Conservation (phyloP, 345 rosid species). For the Linum usitatissimum region DNA sequence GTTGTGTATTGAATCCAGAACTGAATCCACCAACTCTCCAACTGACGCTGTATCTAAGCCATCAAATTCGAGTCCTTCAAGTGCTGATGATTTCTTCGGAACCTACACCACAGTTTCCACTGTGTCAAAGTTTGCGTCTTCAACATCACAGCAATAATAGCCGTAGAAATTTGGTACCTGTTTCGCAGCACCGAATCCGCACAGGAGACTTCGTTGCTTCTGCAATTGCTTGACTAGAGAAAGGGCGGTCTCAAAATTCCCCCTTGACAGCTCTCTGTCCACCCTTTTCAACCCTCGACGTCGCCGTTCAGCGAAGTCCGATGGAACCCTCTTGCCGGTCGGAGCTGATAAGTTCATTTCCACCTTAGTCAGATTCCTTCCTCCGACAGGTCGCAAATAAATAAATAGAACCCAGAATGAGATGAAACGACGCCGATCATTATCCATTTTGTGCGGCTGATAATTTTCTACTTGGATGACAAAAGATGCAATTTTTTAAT, state of each 20-base stretch:
- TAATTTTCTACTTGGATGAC: background rate
- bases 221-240: conserved; percentile 37
- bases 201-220: conserved; percentile 20
- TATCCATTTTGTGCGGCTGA: conserved; percentile 16
- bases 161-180: conserved; percentile 17
- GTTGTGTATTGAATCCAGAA: conserved; percentile 15
- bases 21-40: conserved; percentile 25
- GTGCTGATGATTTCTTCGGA: conserved; percentile 24
- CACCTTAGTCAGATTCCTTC: too few relatives aligned
- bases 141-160: too few relatives aligned
- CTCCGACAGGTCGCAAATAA: too few relatives aligned
- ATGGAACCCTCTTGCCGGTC: background rate
- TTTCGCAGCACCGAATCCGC: conserved; percentile 40
- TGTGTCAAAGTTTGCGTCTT: background rate
- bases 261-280: conserved; percentile 32
- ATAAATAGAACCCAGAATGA: too few relatives aligned
- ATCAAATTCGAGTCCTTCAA: conserved; percentile 24
- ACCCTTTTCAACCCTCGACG: conserved; percentile 32
- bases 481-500: background rate
- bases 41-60: conserved; percentile 17
- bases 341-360: too few relatives aligned
- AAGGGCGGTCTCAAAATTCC: conserved; percentile 32
- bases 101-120: conserved; percentile 18
- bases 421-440: too few relatives aligned
- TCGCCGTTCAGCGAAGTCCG: conserved; percentile 15